phyloP scores from a whole-genome alignment of 225 moss, liverwort and hornwort genomes.

The Straminergon stramineum region DNA sequence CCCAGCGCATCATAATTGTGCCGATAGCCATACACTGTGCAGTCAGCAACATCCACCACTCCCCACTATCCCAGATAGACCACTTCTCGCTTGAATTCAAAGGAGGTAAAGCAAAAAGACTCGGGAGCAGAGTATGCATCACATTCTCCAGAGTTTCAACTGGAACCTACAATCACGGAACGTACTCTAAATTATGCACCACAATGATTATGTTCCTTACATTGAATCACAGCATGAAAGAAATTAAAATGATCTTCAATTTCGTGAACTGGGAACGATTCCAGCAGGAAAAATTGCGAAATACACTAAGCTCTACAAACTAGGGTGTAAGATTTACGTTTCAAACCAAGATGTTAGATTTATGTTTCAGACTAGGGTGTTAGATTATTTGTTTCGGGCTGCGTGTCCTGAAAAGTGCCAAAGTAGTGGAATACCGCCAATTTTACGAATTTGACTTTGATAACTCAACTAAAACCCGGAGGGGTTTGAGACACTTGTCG shows the following conservation, averaged over 20 bases:
- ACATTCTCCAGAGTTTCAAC: conserved; percentile 22
- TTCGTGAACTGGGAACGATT: neutral
- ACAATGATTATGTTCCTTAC: neutral
- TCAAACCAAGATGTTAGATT: neutral
- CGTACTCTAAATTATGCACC: neutral
- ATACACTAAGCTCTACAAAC: neutral
- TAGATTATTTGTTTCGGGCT: too few species aligned
- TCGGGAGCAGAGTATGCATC: neutral
- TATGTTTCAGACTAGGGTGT: neutral
- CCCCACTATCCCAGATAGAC: conserved; percentile 74
- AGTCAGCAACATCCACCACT: conserved; percentile 94
- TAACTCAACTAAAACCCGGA: neutral
- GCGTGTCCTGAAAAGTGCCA: too few species aligned
- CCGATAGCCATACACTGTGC: conserved; percentile 92
- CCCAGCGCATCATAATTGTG: conserved; percentile 80
- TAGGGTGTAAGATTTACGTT: neutral
- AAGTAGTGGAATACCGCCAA: neutral
- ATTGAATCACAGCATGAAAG: neutral
- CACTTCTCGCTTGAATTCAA: conserved; percentile 4
- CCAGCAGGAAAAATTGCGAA: neutral
- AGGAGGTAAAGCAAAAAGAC: neutral
- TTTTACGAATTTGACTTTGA: too few species aligned
- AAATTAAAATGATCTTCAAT: neutral
- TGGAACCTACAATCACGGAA: conserved; percentile 33
- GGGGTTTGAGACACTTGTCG: neutral